Evolutionary conservation across 495 filamentous ascomycete species (phyloP).

Genomic region (Xylaria longipes): DNA sequence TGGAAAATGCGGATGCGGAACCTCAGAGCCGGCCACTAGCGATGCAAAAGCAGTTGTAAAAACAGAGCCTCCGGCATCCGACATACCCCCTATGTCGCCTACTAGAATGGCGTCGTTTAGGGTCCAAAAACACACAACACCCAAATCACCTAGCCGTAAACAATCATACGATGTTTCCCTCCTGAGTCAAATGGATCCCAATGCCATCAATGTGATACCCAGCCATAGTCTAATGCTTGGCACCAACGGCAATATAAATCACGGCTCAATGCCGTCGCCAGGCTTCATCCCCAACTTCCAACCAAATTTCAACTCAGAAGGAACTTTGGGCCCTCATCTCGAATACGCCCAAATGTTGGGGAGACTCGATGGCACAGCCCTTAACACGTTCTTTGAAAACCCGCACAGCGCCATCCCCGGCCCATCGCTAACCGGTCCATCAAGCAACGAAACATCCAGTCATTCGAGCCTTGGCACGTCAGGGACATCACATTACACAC

Average conservation of each 20-base stretch:
- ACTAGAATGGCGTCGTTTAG: conserved; percentile 47
- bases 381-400: conserved; percentile 14
- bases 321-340: background rate
- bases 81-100: conserved; percentile 41
- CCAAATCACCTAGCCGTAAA: conserved; percentile 45
- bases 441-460: conserved; percentile 28
- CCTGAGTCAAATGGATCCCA: conserved; percentile 54
- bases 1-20: conserved; percentile 55
- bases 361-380: conserved; percentile 14
- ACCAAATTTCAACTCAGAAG: conserved; percentile 2
- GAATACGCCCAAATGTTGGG: conserved; percentile 19
- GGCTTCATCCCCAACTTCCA: conserved; percentile 11
- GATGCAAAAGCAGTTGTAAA: conserved; percentile 33
- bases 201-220: conserved; percentile 27
- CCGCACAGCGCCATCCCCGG: conserved; percentile 3
- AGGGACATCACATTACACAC: conserved; percentile 32
- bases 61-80: conserved; percentile 33
- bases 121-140: conserved; percentile 45
- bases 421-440: conserved; percentile 12
- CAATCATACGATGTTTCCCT: conserved; percentile 51
- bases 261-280: conserved; percentile 1
- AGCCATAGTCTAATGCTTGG: conserved; percentile 9
- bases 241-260: conserved; percentile 8
- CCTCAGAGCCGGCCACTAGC: conserved; percentile 24
- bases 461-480: conserved; percentile 30